Evolutionary conservation across 2,329 filamentous ascomycete species (phyloP), one percentile per base, ranked within the genome.

Genomic region (Cladobotryum protrusum): DNA sequence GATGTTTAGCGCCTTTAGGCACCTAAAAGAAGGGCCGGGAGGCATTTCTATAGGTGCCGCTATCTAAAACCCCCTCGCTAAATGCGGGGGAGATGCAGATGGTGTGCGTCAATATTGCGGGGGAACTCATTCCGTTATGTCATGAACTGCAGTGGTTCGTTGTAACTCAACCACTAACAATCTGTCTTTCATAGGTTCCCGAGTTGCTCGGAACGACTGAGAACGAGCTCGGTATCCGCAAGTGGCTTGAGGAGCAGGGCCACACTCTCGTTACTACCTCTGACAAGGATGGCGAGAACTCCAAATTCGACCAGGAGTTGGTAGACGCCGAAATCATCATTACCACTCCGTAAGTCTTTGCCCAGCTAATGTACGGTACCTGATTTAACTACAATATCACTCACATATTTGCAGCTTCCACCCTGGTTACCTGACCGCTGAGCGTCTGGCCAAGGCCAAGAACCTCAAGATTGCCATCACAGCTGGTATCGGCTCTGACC

Each of bases 251-350:
- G 79, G 88, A 92, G 55, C 86, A 95, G 71, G 93, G 93, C 64
- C 93, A 99, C 82, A 95, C 89, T 57, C 83, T 99, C 55, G 82
- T 99, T 61, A 99, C 93, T 63, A 99, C 93, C 58, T 96, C 91
- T 42, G 89, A 96, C 79, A 99, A 99, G 79, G 93, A 99, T 63
- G 87, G 89, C 59, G 87, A 89, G 75, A 81, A 86, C 79, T 97
- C 92, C 54, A 87, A 80, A 60, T 97, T 99, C 52, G 93, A 97
- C 73, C 81, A 91, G 77, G 89, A 99, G 76, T 82, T 99, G 49
- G 90, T 93, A 55, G 93, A 97, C 67, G 90, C 93, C 55, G 93
- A 99, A 74, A 79, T 99, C 72, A 97, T 99, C 81, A 97, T 99
- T 74, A 99, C 93, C 61, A 99, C 93, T 52, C 93, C 93, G 87